Base-by-base conservation (phyloP, 305 asterid genomes). In the Plantago lanceolata region DNA sequence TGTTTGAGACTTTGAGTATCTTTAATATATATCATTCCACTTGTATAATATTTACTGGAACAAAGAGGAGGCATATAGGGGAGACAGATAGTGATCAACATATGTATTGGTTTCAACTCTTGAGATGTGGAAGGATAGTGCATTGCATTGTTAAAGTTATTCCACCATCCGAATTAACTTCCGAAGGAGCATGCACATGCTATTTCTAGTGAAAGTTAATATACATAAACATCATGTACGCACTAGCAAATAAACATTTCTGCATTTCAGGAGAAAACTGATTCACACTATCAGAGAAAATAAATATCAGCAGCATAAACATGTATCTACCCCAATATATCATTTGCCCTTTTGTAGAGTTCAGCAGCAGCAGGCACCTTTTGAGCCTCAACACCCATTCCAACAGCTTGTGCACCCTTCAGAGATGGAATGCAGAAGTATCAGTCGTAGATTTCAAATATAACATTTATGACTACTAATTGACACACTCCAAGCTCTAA, bases 351-450 rank as follows among this genome's bases (percentile, higher is more conserved):
- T 78, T 73, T 77, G 86, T 86, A 90, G 65, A 93, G 63, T 66
- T 84, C 96, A 73, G 96, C 90, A 24, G 96, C 97, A 71, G 95
- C 95, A 54, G 95, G 93, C 62, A 94, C 93, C 68, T 84, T 94
- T 64, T 86, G 96, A 79, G 97, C 96, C 81, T 94, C 96, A 71
- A 74, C 59, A 5, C 97, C 97, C 97, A 94, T 94, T 73, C 96
- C 99, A 68, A 90, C 95, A 50, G 96, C 76, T 84, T 94, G 99
- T 13, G 99, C 99, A 68, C 99, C 97, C 97, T 92, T 81, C 70
- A 82, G 43, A 43, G 65, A 18, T 64, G 57, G 78, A 73, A 26
- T 6, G 24, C 48, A 55, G 7, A 76, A 15, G 71, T 20, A 57
- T 57, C 51, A 68, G 61, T 59, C 20, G 61, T 14, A 29, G 28